Evolutionary conservation across 495 filamentous ascomycete genomes (phyloP), one percentile per base, ranked within the genome.

Genomic region (Aspergillus homomorphus): DNA sequence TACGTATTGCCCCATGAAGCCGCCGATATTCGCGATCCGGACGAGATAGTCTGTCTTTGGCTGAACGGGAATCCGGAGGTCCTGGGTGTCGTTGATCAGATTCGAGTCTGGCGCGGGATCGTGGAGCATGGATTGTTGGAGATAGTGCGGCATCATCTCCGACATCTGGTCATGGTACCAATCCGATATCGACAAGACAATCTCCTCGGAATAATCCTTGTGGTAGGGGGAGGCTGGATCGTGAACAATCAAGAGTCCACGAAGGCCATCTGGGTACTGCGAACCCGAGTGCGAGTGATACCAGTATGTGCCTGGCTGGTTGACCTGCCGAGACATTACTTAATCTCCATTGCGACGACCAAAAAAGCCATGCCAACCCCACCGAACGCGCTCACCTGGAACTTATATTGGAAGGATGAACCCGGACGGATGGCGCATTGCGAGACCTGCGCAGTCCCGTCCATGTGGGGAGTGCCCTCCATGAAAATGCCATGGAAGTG

Each of bases 271-370:
- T 1, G 89, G 88, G 60, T 92, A 93, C 64, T 92, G 89, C 1
- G 80, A 87, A 60, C 74, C 75, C 22, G 78, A 73, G 66, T 93
- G 89, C 3, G 87, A 89, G 68, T 93, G 89, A 65, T 92, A 93
- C 90, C 90, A 93, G 75, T 90, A 93, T 2, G 89, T 89, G 43
- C 89, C 89, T 1, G 86, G 82, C 74, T 91, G 87, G 54, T 89
- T 73, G 21, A 87, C 69, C 88, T 75, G 42, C 45, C 33, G 28
- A 53, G 26, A 1, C 16, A 19, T 2, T 12, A 53, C 18, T 9
- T 38, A 51, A 28, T 28, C 8, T 22, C 48, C 0, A 51, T 53
- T 14, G 2, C n/a, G n/a, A n/a, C n/a, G n/a, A n/a, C n/a, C n/a
- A n/a, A n/a, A n/a, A n/a, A n/a, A n/a, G n/a, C n/a, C n/a, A n/a